Conservation (phyloP, 73 alveolate species). For the Stentor coeruleus region DNA sequence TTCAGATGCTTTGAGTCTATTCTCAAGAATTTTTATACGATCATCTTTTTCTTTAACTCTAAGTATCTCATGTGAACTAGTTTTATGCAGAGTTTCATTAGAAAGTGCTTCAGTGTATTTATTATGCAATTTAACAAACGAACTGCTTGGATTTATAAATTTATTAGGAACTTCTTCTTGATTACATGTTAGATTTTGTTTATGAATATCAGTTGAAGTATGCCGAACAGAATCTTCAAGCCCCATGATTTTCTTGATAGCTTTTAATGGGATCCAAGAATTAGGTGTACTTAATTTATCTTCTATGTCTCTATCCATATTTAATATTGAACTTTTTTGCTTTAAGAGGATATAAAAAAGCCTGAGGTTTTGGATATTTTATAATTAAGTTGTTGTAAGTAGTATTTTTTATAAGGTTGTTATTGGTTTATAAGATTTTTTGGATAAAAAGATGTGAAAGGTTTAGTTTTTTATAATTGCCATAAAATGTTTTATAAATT, state of each 20-base stretch:
- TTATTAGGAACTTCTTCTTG: not conserved
- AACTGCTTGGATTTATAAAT: not conserved
- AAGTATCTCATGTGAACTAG: not conserved
- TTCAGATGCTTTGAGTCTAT: not conserved
- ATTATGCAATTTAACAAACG: not conserved
- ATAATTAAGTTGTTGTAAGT: not conserved
- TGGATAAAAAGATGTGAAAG: too few species aligned
- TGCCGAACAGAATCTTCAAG: not conserved
- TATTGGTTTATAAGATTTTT: not conserved
- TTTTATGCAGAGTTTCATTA: too few species aligned
- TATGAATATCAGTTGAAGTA: not conserved
- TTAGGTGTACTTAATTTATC: not conserved
- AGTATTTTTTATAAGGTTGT: not conserved
- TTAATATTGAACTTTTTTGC: not conserved
- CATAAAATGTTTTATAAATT: too few species aligned
- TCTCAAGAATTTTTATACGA: not conserved
- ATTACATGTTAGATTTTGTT: too few species aligned
- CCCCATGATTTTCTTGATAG: not conserved
- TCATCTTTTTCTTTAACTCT: not conserved
- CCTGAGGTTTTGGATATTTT: too few species aligned
- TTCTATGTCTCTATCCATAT: not conserved
- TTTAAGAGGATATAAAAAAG: too few species aligned
- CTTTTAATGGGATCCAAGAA: not conserved
- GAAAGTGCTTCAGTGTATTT: not conserved
- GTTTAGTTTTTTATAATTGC: too few species aligned